Evolutionary conservation across 805 yeast species (phyloP).

Genomic region (Lipomyces sp.): DNA sequence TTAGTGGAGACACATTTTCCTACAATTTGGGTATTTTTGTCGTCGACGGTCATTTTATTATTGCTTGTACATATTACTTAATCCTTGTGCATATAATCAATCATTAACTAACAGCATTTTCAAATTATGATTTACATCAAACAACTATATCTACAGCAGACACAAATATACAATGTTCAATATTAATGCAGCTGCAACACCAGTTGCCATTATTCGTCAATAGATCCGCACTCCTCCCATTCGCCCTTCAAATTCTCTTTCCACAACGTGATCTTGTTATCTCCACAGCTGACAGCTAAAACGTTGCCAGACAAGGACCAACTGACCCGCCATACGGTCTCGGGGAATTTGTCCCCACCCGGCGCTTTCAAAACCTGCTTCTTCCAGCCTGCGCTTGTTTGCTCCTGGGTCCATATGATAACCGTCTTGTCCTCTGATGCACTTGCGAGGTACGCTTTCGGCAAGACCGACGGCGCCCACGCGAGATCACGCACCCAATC

Average conservation of each 20-base stretch:
- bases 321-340: slow-evolving; percentile 96
- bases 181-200: neutral
- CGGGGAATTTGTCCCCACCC: slow-evolving; percentile 76
- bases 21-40: too few species aligned
- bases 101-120: neutral
- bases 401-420: slow-evolving; percentile 90
- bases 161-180: slow-evolving; percentile 8
- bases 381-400: slow-evolving; percentile 68
- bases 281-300: slow-evolving; percentile 94
- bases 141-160: slow-evolving; percentile 1
- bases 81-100: neutral
- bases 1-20: neutral
- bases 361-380: slow-evolving; percentile 68
- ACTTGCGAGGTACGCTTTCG: slow-evolving; percentile 88
- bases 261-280: slow-evolving; percentile 94
- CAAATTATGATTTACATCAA: neutral
- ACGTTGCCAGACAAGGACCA: slow-evolving; percentile 97
- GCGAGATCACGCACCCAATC: slow-evolving; percentile 99
- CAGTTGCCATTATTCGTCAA: slow-evolving; percentile 62
- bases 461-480: slow-evolving; percentile 92
- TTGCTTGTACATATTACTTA: neutral
- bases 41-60: neutral
- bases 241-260: slow-evolving; percentile 89
- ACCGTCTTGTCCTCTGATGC: slow-evolving; percentile 97
- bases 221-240: slow-evolving; percentile 98